Evolutionary conservation across 2,329 filamentous ascomycete genomes (phyloP), one percentile per base, ranked within the genome.

Genomic region (Sarocladium oryzae): DNA sequence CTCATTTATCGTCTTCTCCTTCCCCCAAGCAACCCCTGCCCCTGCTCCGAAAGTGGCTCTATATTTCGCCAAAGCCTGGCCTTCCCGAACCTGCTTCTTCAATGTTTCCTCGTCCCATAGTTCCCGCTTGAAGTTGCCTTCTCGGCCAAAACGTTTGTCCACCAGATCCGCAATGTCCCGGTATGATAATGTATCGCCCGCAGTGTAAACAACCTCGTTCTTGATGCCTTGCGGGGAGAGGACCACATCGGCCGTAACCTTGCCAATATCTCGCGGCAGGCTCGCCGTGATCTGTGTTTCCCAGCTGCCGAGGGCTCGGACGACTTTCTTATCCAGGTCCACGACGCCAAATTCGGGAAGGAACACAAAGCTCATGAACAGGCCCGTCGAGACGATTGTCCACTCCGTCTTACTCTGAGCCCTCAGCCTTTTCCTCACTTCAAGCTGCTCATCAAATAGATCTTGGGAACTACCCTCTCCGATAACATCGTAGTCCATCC

Each of bases 321-420:
- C 71, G 1, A 60, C 69, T 3, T 65, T 56, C 4, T 55, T 33
- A 2, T 57, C 52, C 0, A 76, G 54, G 57, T 82, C 76, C 0
- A 88, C 80, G 4, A 86, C 73, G 0, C 83, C 84, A 66, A 86
- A 88, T 2, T 63, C 74, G 2, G 67, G 60, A 53, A 82, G 72
- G 58, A 89, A 88, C 16, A 89, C 59, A 58, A 88, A 89, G 56
- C 78, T 84, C 68, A 79, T 85, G 58, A 88, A 89, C 55, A 89
- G 70, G 0, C 85, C 85, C 11, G 82, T 85, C n/a, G 78, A 82
- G 1, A 88, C 70, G 52, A 88, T 76, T 3, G 76, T 70, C 85
- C 85, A 89, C 24, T 70, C 66, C 4, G 76, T 77, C 7, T 51
- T 38, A 0, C 55, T 51, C 59, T 84, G 77, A 1, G 56, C 63